phyloP scores from a whole-genome alignment of 108 stramenopile genomes.

The Cylindrotheca fusiformis region DNA sequence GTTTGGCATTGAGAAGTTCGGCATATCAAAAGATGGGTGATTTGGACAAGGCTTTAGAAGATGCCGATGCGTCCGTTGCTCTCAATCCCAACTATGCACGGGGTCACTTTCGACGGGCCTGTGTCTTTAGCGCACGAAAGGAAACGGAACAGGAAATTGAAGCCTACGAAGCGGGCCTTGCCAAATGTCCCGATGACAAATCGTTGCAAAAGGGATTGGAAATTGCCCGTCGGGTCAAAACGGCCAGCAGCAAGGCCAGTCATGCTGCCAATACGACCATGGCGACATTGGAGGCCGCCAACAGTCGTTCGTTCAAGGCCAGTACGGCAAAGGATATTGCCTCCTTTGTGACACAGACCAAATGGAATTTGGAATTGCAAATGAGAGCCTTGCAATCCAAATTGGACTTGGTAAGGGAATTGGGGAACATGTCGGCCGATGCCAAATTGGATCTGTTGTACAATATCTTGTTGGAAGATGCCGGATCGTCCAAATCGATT shows the following conservation, averaged over 20 bases:
- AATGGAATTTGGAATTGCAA: constrained; percentile 30
- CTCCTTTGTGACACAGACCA: constrained; percentile 18
- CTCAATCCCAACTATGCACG: constrained; percentile 20
- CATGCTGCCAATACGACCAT: constrained; percentile 10
- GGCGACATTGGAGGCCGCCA: constrained; percentile 12
- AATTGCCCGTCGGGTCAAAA: constrained; percentile 18
- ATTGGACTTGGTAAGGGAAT: constrained; percentile 21
- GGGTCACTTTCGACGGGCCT: constrained; percentile 27
- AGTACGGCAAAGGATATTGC: constrained; percentile 5
- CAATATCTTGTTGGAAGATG: constrained; percentile 6
- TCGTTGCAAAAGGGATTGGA: constrained; percentile 19
- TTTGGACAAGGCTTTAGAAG: constrained; percentile 19
- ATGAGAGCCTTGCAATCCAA: constrained; percentile 26
- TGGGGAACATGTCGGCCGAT: constrained; percentile 7
- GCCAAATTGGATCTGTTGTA: constrained; percentile 26
- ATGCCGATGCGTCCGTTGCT: constrained; percentile 25
- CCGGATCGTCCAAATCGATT: background rate
- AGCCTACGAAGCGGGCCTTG: constrained; percentile 24
- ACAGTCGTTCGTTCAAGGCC: constrained; percentile 3
- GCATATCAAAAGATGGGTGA: constrained; percentile 22
- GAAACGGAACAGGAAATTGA: constrained; percentile 29
- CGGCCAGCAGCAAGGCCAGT: constrained; percentile 10
- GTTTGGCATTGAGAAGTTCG: constrained; percentile 22
- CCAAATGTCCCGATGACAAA: constrained; percentile 18
- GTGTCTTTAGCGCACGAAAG: constrained; percentile 19